These are phyloP conservation scores for Primulina tabacum DNA, from an alignment of 257 asterid genomes.

Conservation along the genomic window DNA sequence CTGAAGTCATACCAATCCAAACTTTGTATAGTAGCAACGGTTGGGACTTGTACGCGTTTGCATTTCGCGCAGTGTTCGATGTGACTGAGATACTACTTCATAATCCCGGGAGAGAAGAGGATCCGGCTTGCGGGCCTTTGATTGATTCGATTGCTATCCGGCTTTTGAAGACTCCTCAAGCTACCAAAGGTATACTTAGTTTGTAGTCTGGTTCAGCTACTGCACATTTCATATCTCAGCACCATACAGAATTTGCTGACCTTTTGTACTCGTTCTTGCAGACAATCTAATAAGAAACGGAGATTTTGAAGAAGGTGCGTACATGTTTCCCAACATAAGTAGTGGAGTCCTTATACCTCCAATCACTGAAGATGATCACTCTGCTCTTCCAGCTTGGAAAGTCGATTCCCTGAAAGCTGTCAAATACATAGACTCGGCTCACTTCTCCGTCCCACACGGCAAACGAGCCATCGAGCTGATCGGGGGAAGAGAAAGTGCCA, in stretches of 20 bases:
- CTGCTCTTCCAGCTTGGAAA: conserved; percentile 95
- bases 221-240: too few species aligned
- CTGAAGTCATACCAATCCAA: conserved; percentile 71
- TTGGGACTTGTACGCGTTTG: conserved; percentile 97
- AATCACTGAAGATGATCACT: conserved; percentile 83
- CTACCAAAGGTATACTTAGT: conserved; percentile 48
- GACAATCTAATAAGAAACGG: conserved; percentile 77
- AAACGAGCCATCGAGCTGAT: conserved; percentile 81
- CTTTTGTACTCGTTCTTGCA: conserved; percentile 27
- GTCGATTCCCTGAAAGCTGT: conserved; percentile 90
- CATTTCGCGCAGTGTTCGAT: conserved; percentile 43
- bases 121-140: conserved; percentile 97
- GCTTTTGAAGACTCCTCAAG: conserved; percentile 67
- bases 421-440: conserved; percentile 78
- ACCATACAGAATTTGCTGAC: too few species aligned
- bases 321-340: conserved; percentile 83
- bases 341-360: conserved; percentile 96
- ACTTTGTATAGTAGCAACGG: conserved; percentile 90
- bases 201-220: too few species aligned
- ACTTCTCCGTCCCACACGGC: conserved; percentile 79
- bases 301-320: conserved; percentile 91
- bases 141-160: conserved; percentile 76
- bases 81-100: conserved; percentile 60
- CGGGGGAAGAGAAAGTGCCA: conserved; percentile 91
- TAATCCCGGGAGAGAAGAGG: conserved; percentile 89